Evolutionary conservation across 345 rosid species (phyloP), one percentile per base, ranked within the genome.

Genomic region (Balakata baccata): DNA sequence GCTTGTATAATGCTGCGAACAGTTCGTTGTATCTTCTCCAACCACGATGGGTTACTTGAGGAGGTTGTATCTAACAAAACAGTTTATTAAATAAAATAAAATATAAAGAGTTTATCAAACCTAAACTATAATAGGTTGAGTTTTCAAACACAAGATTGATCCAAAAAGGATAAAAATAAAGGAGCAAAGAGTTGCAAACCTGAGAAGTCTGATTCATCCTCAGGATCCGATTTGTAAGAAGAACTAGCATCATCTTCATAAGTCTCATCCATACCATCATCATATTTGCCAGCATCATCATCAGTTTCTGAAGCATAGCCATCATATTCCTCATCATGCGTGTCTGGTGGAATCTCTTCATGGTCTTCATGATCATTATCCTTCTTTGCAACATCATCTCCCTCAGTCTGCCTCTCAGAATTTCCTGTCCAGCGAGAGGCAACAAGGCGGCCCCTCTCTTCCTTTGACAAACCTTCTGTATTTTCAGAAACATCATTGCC

Each of bases 341-440:
- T 69, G 65, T 86, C 80, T 39, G 75, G 77, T 17, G 85, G 81
- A 11, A 68, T 64, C 57, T 85, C 89, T 61, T 89, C 96, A 71
- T 80, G 85, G 73, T 64, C 81, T 74, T 82, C 83, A 78, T 83
- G 84, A 63, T 77, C 81, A 74, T 82, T 29, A 25, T 75, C 82
- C 70, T 75, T 77, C 69, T 76, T 69, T 43, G 69, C 62, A 72
- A 25, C 86, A 50, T 78, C 84, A 54, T 20, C 68, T 69, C 66
- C 75, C 78, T 73, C 79, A 14, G 78, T 60, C 77, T 85, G 78
- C 81, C 85, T 85, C 68, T 87, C 90, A 37, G 84, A 72, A 63
- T 77, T 86, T 75, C 99, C 93, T 2, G 99, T 93, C 99, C 99
- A 96, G 49, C 98, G 97, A 78, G 98, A 96, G 46, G 95, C 98